Base-by-base conservation (phyloP, 2,329 filamentous ascomycete genomes). In the Claviceps purpurea region DNA sequence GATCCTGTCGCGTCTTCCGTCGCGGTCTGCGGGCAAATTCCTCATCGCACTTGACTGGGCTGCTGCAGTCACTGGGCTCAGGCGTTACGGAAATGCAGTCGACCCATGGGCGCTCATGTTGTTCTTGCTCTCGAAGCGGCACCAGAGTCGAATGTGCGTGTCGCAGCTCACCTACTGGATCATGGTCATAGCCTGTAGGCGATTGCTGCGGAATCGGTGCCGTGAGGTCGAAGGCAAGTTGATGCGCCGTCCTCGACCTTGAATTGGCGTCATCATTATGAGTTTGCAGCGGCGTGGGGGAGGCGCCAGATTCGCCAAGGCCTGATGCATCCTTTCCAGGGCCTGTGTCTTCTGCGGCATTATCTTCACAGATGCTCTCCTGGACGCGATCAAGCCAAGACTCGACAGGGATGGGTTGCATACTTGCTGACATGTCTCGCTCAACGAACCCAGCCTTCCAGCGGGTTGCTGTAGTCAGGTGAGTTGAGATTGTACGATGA, bases 1-100 rank as follows among this genome's bases (percentile, higher is more conserved):
- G 54, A 46, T 57, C 50, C 5, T 48, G 20, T 37, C 57, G 55
- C 49, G 56, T 56, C 30, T 55, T 58, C n/a, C 54, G 56, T 20
- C 57, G 54, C 18, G 54, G 46, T 38, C 43, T 53, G 38, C 52
- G 56, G n/a, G 55, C 46, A 22, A 57, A 59, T 13, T 48, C 47
- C 2, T 45, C 13, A 3, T 20, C 45, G 11, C 8, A 16, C 20
- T 16, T 6, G 34, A 5, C 18, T 34, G 7, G 22, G 8, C 41
- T 16, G 38, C 18, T 20, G 30, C 24, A 24, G 24, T 47, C 22
- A 26, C 26, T 24, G 18, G 16, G 22, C 20, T 10, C 18, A 3
- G 42, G 20, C 16, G 24, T 18, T 10, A 4, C n/a, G 30, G 18
- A 7, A 30, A 3, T 26, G 5, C 26, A 34, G 8, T 8, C 18